Evolutionary conservation across 345 rosid species (phyloP).

Genomic region (Eucalyptus marginata): DNA sequence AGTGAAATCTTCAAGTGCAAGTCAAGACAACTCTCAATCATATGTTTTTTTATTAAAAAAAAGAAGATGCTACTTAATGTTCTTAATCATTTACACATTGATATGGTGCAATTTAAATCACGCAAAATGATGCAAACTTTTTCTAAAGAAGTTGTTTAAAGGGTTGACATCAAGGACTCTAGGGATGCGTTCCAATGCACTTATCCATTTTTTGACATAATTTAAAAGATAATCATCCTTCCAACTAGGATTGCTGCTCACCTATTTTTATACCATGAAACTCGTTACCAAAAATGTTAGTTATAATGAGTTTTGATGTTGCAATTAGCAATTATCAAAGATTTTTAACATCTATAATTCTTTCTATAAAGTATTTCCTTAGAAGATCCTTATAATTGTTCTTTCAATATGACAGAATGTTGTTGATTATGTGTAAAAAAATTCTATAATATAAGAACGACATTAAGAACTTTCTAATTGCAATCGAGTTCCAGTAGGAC

Average conservation of each 20-base stretch:
- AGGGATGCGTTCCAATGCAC: too few species aligned
- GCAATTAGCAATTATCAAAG: not conserved
- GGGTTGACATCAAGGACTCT: not conserved
- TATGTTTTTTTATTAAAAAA: not conserved
- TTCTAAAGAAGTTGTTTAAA: not conserved
- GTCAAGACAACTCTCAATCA: not conserved
- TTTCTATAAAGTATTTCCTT: not conserved
- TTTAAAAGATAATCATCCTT: not conserved
- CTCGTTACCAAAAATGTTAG: not conserved
- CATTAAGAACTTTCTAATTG: not conserved
- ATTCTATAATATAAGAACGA: not conserved
- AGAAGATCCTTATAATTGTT: not conserved
- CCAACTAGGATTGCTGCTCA: not conserved
- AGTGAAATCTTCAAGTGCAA: not conserved
- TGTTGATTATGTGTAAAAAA: not conserved
- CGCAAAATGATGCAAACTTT: not conserved
- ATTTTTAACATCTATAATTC: not conserved
- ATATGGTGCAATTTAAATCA: not conserved
- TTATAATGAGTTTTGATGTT: not conserved
- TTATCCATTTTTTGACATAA: not conserved
- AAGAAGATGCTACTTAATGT: not conserved
- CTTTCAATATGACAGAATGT: not conserved
- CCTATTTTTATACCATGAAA: not conserved
- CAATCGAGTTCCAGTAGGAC: not conserved
- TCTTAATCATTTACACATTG: not conserved